Base-by-base conservation (phyloP, 495 filamentous ascomycete genomes). In the Pseudotulostoma volvatum region DNA sequence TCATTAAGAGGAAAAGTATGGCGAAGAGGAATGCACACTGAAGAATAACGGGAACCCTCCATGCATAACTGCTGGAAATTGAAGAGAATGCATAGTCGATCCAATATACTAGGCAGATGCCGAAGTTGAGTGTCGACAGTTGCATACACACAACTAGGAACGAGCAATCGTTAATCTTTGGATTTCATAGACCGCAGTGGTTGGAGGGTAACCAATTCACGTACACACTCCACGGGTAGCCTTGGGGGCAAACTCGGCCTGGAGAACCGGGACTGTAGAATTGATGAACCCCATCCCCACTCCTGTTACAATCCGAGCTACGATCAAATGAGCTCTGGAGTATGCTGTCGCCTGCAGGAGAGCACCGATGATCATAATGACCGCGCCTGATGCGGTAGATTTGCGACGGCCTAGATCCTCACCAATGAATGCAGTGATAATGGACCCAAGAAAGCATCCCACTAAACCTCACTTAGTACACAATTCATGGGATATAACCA, bases 381-480 rank as follows among this genome's bases (percentile, higher is more conserved):
- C 44, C 2, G 55, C 50, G 4, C 66, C 66, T 0, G 60, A 31
- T 3, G 53, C 55, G 32, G 68, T 64, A 2, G 56, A 58, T 42
- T 52, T 61, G 34, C 63, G 60, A 16, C 64, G 53, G 8, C 67
- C 67, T 15, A 62, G 43, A 14, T 49, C 51, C 30, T 71, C 67
- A 7, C 61, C 68, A 14, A 57, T 40, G 3, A 70, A 42, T 37
- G 63, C 63, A 13, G 67, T 66, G 7, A 63, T 40, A 13, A 72
- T 34, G 1, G 68, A 65, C 0, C 70, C 70, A 1, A 71, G 52
- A 43, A 71, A 74, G 42, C 68, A 71, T 9, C 61, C 37, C 23
- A 28, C 23, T 28, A 28, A 28, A 5, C 23, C 23, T 28, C 23
- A 28, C 11, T 5, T 11, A 5, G 11, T 28, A 28, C 11, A 25